These are phyloP conservation scores for Allium sativum DNA, from an alignment of 106 monocot species.

Conservation along the genomic window DNA sequence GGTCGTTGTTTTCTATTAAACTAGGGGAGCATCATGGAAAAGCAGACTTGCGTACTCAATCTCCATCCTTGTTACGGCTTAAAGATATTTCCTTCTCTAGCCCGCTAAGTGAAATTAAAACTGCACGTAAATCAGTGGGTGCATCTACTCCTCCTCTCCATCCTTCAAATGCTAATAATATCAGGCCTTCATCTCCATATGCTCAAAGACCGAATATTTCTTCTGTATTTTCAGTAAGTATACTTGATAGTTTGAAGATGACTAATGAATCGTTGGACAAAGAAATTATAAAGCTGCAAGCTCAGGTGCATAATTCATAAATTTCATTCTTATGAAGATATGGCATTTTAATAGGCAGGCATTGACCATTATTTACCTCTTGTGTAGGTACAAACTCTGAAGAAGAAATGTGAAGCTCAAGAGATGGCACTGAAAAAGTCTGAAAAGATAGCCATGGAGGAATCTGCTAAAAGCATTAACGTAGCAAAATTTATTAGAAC, in stretches of 20 bases:
- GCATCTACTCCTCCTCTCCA: conserved; percentile 24
- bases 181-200: conserved; percentile 28
- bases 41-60: conserved; percentile 10
- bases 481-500: conserved; percentile 27
- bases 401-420: conserved; percentile 40
- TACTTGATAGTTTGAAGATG: conserved; percentile 35
- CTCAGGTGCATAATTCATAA: conserved; percentile 17
- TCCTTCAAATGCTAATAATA: conserved; percentile 7
- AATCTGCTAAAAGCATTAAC: conserved; percentile 26
- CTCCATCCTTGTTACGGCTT: conserved; percentile 28
- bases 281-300: conserved; percentile 41
- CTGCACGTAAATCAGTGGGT: conserved; percentile 38
- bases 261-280: conserved; percentile 43
- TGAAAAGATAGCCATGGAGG: conserved; percentile 37
- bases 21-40: conserved; percentile 21
- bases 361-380: no score
- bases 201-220: conserved; percentile 30
- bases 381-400: conserved; percentile 37
- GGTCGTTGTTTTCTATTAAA: conserved; percentile 21
- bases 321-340: no score
- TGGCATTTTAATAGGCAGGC: no score
- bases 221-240: conserved; percentile 26
- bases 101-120: conserved; percentile 33
- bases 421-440: conserved; percentile 31
- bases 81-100: conserved; percentile 52